Conservation (phyloP, 176 grass and related monocot species). For the Oryza rufipogon region DNA sequence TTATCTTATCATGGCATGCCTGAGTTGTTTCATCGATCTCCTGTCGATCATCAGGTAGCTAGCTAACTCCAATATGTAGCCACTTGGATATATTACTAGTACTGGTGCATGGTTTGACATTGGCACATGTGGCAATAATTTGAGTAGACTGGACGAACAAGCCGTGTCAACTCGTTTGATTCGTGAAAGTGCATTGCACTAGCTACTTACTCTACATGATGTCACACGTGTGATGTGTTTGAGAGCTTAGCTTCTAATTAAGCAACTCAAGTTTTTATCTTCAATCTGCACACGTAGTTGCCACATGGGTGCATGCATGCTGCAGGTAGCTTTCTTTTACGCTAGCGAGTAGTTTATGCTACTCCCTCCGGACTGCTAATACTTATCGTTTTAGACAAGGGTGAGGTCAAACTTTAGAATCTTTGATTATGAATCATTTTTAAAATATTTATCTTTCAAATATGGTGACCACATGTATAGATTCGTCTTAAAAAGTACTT, state of each 20-base stretch:
- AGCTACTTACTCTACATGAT: background rate
- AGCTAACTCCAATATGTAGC: no score
- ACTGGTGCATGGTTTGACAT: conserved; percentile 1
- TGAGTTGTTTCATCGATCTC: background rate
- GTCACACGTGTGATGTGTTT: background rate
- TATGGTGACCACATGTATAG: no score
- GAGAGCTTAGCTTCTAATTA: background rate
- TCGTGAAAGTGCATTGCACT: background rate
- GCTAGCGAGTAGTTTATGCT: background rate
- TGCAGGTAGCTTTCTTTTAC: background rate
- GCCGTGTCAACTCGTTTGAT: background rate
- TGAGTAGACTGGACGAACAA: conserved; percentile 6
- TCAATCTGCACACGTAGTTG: background rate
- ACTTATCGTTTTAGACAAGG: no score
- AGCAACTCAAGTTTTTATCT: conserved; percentile 5
- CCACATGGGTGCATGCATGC: background rate
- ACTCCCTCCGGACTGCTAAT: no score
- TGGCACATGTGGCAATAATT: background rate
- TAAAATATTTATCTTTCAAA: no score
- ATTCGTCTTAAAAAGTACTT: no score
- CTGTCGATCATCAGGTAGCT: background rate
- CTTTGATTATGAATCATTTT: no score
- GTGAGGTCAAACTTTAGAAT: no score
- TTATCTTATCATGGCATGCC: background rate
- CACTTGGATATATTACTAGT: background rate